These are phyloP conservation scores for Cyclotella sp. DNA, from an alignment of 108 stramenopile genomes.

Conservation along the genomic window DNA sequence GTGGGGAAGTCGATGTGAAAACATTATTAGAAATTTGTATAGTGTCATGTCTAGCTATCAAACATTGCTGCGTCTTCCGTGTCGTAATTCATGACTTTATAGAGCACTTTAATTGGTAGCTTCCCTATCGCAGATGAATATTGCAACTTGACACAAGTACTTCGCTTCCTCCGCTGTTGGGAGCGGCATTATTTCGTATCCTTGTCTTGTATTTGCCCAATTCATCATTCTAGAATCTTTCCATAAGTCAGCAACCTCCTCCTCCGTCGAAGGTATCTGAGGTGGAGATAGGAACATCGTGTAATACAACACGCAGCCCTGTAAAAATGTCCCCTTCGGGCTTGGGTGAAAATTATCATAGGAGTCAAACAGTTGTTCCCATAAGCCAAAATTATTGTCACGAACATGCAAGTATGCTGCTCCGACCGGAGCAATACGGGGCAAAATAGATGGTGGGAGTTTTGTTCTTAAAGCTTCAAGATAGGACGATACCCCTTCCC, in stretches of 20 bases:
- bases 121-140: constrained; percentile 18
- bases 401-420: constrained; percentile 57
- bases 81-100: no score
- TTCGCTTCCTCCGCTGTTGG: constrained; percentile 63
- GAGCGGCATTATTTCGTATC: constrained; percentile 42
- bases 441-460: constrained; percentile 8
- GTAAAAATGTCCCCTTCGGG: constrained; percentile 72
- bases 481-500: constrained; percentile 56
- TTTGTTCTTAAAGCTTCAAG: constrained; percentile 16
- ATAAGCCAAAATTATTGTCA: constrained; percentile 38
- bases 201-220: constrained; percentile 18
- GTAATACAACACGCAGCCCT: constrained; percentile 70
- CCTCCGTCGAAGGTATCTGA: constrained; percentile 27
- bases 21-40: no score
- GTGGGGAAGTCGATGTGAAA: no score
- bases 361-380: constrained; percentile 67
- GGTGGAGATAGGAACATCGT: constrained; percentile 53
- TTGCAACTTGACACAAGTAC: constrained; percentile 43
- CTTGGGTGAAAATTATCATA: constrained; percentile 77
- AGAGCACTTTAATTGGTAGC: background rate
- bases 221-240: constrained; percentile 52
- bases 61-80: no score
- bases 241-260: constrained; percentile 40
- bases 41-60: no score
- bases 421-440: constrained; percentile 70